These are phyloP conservation scores for Physaria fendleri DNA, from an alignment of 345 rosid genomes.

Conservation along the genomic window DNA sequence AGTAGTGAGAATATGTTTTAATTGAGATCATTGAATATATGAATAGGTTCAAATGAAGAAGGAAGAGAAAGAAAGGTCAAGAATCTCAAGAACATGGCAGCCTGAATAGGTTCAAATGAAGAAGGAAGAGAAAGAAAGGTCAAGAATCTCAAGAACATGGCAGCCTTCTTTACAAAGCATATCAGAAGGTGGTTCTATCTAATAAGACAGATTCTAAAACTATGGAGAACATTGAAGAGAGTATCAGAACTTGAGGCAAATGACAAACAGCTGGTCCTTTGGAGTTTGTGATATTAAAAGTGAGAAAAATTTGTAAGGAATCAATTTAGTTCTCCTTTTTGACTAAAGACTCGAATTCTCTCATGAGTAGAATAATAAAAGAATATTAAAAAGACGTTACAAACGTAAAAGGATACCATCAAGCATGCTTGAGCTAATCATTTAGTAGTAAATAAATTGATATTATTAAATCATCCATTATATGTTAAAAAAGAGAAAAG, in stretches of 20 bases:
- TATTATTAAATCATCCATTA: too few relatives aligned
- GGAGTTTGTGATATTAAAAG: conserved; percentile 12
- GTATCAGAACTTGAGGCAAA: neutral
- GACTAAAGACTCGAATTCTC: conserved; percentile 5
- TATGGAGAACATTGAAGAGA: neutral
- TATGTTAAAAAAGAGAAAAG: neutral
- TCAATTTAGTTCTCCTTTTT: neutral
- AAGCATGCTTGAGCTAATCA: conserved; percentile 21
- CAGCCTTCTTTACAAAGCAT: conserved; percentile 92
- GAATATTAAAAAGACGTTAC: neutral
- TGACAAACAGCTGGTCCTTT: conserved; percentile 18
- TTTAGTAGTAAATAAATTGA: too few relatives aligned
- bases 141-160: conserved; percentile 67
- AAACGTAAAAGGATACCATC: neutral
- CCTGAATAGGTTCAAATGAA: too few relatives aligned
- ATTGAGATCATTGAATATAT: neutral
- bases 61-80: conserved; percentile 48
- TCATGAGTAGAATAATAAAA: neutral
- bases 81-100: conserved; percentile 74
- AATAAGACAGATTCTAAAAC: conserved; percentile 9
- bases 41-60: conserved; percentile 35
- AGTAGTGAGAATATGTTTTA: neutral
- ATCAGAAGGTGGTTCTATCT: conserved; percentile 64
- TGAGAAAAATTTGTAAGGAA: neutral
- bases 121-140: conserved; percentile 47